Evolutionary conservation across 768 basidiomycete species (phyloP).

Genomic region (Lactarius trivialis): DNA sequence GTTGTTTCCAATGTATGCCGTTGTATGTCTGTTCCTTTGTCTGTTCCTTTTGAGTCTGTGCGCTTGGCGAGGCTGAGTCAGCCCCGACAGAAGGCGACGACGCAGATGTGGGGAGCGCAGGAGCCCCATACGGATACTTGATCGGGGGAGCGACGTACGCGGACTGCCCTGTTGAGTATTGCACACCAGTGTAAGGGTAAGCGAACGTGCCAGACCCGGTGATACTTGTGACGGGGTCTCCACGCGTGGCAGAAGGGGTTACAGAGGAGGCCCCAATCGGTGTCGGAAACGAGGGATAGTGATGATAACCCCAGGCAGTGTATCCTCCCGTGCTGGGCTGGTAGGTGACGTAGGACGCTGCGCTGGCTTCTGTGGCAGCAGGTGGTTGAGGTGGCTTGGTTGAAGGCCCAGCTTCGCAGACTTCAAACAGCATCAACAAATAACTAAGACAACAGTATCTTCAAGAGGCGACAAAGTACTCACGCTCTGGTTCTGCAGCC

Average conservation of each 20-base stretch:
- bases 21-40: neutral
- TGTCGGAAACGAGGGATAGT: constrained; percentile 4
- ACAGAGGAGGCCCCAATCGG: neutral
- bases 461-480: constrained; percentile 25
- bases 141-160: constrained; percentile 20
- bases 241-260: neutral
- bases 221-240: constrained; percentile 1
- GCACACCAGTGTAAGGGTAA: constrained; percentile 12
- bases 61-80: neutral
- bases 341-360: constrained; percentile 5
- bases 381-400: neutral
- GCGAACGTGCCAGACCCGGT: constrained; percentile 11
- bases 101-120: neutral
- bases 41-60: constrained; percentile 1
- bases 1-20: constrained; percentile 17
- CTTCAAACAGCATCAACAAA: neutral
- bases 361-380: neutral
- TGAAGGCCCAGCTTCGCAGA: neutral
- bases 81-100: neutral
- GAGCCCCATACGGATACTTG: constrained; percentile 19
- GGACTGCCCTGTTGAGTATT: constrained; percentile 1
- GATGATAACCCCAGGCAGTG: constrained; percentile 14
- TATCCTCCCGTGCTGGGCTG: constrained; percentile 5
- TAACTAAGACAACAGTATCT: constrained; percentile 3
- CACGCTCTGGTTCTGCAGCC: constrained; percentile 42